phyloP scores from a whole-genome alignment of 176 grass and related monocot species.

The Bromus sterilis region DNA sequence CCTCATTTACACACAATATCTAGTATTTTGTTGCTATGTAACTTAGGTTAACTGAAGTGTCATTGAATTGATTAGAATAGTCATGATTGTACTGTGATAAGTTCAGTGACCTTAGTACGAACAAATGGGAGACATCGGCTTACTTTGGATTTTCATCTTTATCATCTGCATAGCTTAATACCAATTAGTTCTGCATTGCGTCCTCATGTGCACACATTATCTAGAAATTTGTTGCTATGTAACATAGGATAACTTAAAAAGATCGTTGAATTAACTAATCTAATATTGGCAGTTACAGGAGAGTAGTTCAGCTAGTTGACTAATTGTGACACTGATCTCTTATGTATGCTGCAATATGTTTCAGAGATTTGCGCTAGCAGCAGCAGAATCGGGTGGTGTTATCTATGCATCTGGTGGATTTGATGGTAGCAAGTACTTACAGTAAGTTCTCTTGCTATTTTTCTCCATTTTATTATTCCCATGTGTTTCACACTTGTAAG shows the following conservation, averaged over 20 bases:
- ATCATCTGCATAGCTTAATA: background rate
- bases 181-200: conserved; percentile 5
- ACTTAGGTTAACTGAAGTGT: background rate
- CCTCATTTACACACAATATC: background rate
- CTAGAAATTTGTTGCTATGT: background rate
- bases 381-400: conserved; percentile 42
- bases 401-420: conserved; percentile 73
- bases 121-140: background rate
- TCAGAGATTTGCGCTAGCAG: conserved; percentile 83
- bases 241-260: background rate
- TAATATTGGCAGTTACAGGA: background rate
- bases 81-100: background rate
- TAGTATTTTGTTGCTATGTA: background rate
- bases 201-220: background rate
- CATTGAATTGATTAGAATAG: background rate
- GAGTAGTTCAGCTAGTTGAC: background rate
- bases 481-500: background rate
- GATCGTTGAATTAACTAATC: background rate
- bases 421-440: conserved; percentile 64
- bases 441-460: conserved; percentile 37
- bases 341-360: conserved; percentile 16
- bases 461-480: background rate
- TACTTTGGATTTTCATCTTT: background rate
- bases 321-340: conserved; percentile 21
- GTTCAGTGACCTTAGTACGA: background rate